Evolutionary conservation across 2,329 filamentous ascomycete genomes (phyloP).

Genomic region (Gremmenia infestans): DNA sequence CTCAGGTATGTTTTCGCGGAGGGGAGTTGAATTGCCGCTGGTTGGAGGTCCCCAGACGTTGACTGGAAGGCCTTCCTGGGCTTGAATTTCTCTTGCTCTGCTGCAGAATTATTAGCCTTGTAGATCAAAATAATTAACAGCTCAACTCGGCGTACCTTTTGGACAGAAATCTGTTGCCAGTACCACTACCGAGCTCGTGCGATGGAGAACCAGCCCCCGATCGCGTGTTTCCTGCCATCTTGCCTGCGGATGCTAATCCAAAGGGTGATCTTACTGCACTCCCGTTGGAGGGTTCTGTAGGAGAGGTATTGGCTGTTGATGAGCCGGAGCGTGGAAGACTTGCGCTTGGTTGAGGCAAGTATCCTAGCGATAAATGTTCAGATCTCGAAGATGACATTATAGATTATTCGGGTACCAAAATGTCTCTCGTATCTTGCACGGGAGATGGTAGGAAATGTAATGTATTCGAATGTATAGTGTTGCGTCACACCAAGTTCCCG

Average conservation of each 20-base stretch:
- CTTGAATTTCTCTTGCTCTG: conserved; percentile 93
- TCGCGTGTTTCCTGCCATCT: conserved; percentile 58
- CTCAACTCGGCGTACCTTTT: conserved; percentile 66
- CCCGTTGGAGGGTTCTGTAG: conserved; percentile 65
- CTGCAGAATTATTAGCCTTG: conserved; percentile 12
- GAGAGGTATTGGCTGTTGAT: conserved; percentile 74
- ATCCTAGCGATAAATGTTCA: conserved; percentile 82
- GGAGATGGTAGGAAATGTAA: conserved; percentile 22
- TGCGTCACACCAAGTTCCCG: conserved; percentile 3
- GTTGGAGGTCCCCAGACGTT: conserved; percentile 92
- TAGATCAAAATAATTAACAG: neutral
- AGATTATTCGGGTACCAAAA: conserved; percentile 49
- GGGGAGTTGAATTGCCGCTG: conserved; percentile 90
- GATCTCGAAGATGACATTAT: conserved; percentile 91
- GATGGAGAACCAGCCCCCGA: conserved; percentile 94
- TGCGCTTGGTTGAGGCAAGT: conserved; percentile 48
- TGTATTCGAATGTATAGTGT: conserved; percentile 22
- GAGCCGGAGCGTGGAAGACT: conserved; percentile 54
- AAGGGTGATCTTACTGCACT: conserved; percentile 67
- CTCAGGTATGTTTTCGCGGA: conserved; percentile 96
- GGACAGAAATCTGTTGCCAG: conserved; percentile 69
- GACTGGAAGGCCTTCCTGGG: conserved; percentile 78
- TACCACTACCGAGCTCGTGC: conserved; percentile 69
- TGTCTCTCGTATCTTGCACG: conserved; percentile 25
- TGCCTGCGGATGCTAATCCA: conserved; percentile 54